phyloP scores from a whole-genome alignment of 164 flowering plant genomes.

The Tetracentron sinense region DNA sequence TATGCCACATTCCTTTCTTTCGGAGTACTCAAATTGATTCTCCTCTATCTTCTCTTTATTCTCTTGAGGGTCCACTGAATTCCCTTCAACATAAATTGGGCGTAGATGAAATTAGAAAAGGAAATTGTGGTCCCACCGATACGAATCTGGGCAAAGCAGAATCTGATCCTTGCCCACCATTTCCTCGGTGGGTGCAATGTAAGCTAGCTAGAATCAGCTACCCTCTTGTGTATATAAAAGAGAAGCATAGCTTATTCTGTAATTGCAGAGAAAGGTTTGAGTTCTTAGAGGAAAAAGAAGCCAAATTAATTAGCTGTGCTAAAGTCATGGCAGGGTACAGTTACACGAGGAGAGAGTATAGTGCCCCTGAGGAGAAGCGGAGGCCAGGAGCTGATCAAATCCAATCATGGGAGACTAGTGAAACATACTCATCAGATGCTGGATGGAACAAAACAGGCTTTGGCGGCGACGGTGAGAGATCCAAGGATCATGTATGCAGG shows the following conservation, averaged over 20 bases:
- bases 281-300: background rate
- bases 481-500: conserved; percentile 25
- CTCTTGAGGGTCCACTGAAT: no score
- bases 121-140: no score
- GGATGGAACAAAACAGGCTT: conserved; percentile 19
- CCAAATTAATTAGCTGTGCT: background rate
- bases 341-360: conserved; percentile 11
- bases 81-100: no score
- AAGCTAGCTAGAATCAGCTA: background rate
- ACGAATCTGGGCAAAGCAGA: conserved; percentile 4
- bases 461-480: conserved; percentile 10
- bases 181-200: conserved; percentile 2
- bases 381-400: background rate
- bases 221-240: background rate
- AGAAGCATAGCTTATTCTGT: conserved; percentile 7
- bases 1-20: no score
- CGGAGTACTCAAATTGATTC: no score
- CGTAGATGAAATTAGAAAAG: no score
- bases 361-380: conserved; percentile 7
- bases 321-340: conserved; percentile 16
- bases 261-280: background rate
- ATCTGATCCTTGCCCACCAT: conserved; percentile 9
- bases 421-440: conserved; percentile 9
- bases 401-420: conserved; percentile 13
- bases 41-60: no score